phyloP scores from a whole-genome alignment of 441 rosid species.

The Capsella rubella region DNA sequence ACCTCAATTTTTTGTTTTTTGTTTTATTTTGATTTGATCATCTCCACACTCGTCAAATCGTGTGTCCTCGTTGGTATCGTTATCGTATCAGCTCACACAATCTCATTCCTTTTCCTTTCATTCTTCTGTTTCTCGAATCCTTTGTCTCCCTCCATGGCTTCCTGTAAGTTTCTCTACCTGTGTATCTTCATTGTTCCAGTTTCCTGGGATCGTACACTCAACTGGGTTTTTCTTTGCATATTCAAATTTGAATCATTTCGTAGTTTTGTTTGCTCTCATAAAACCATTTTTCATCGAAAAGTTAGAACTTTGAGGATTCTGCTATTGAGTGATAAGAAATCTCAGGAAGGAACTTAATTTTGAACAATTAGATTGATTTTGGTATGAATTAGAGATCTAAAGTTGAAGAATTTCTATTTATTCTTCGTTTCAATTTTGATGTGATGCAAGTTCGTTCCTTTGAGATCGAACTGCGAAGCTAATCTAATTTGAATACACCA shows the following conservation, averaged over 20 bases:
- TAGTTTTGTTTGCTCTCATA: background rate
- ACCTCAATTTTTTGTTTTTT: slow-evolving; percentile 22
- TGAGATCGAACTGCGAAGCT: background rate
- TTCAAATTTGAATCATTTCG: slow-evolving; percentile 11
- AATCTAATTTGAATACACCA: background rate
- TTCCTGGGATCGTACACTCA: slow-evolving; percentile 14
- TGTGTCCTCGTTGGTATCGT: slow-evolving; percentile 36
- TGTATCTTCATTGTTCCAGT: slow-evolving; percentile 13
- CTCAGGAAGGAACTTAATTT: slow-evolving; percentile 22
- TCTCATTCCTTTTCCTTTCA: slow-evolving; percentile 23
- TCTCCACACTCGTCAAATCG: slow-evolving; percentile 24
- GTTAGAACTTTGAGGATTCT: slow-evolving; percentile 7
- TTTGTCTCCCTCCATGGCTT: slow-evolving; percentile 57
- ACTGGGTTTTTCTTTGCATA: slow-evolving; percentile 8
- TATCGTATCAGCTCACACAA: slow-evolving; percentile 1
- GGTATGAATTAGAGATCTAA: slow-evolving; percentile 9
- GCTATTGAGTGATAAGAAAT: background rate
- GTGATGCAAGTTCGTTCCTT: slow-evolving; percentile 12
- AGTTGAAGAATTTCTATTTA: background rate
- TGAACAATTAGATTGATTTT: slow-evolving; percentile 23
- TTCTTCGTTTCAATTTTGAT: background rate
- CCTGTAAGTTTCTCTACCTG: slow-evolving; percentile 58
- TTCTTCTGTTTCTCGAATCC: slow-evolving; percentile 17
- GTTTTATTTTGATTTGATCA: slow-evolving; percentile 17
- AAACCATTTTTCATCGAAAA: background rate